Evolutionary conservation across 2,329 filamentous ascomycete genomes (phyloP).

Genomic region (Verticillium isaacii): DNA sequence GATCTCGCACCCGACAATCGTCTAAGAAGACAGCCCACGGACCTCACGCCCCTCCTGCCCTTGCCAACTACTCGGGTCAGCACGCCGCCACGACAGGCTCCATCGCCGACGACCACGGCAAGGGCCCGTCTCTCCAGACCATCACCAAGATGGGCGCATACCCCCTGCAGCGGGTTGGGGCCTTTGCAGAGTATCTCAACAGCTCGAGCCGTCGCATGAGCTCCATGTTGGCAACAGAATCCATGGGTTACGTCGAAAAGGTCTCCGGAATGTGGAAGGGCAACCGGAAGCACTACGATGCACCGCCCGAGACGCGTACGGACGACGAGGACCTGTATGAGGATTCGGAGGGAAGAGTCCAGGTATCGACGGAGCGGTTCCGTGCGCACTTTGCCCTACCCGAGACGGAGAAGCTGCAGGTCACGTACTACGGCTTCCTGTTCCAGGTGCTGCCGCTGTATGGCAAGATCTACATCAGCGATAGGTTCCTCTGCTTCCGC

Average conservation of each 20-base stretch:
- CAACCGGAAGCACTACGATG: conserved; percentile 82
- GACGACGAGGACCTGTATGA: conserved; percentile 51
- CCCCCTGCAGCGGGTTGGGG: conserved; percentile 77
- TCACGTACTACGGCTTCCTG: conserved; percentile 90
- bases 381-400: conserved; percentile 88
- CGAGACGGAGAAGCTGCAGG: conserved; percentile 73
- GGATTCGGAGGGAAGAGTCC: conserved; percentile 58
- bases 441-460: conserved; percentile 86
- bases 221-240: conserved; percentile 77
- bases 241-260: conserved; percentile 94
- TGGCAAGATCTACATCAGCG: conserved; percentile 93
- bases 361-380: conserved; percentile 74
- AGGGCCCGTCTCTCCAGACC: conserved; percentile 43
- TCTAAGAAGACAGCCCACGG: not conserved
- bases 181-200: conserved; percentile 78
- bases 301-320: conserved; percentile 43
- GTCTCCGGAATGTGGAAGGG: conserved; percentile 97
- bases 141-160: conserved; percentile 63
- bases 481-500: conserved; percentile 84
- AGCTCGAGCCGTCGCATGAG: conserved; percentile 77
- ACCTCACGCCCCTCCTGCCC: conserved; percentile 5
- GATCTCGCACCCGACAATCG: conserved; percentile 23
- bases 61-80: conserved; percentile 10
- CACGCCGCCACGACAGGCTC: conserved; percentile 36
- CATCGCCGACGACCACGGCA: conserved; percentile 19